Percentiles rank a stretch among this genome's conserved stretches.
phyloP scores from a whole-genome alignment of 805 yeast species.

The Sugiyamaella boreocaroliniensis region DNA sequence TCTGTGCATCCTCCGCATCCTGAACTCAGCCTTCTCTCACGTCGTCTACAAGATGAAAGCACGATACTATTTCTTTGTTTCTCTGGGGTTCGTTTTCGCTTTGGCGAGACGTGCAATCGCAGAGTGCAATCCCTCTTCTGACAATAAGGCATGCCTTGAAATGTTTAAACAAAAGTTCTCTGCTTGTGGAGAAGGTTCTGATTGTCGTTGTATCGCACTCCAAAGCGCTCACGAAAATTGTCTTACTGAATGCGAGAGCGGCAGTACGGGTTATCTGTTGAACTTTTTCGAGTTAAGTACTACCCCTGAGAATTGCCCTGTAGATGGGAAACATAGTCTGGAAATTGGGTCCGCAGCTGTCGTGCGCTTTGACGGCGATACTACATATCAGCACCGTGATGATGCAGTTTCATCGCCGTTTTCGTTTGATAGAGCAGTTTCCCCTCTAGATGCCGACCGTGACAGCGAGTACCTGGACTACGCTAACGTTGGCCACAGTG shows the following conservation, averaged over 20 bases:
- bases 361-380: conserved; percentile 17
- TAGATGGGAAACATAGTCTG: no score
- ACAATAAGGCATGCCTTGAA: not conserved
- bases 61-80: no score
- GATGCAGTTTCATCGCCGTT: conserved; percentile 2
- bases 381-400: conserved; percentile 17
- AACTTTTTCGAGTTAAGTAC: not conserved
- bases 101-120: not conserved
- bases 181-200: not conserved
- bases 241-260: not conserved
- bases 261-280: not conserved
- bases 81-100: not conserved
- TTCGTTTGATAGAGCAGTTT: not conserved
- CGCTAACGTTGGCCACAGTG: conserved; percentile 1
- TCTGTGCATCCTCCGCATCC: no score
- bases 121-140: not conserved
- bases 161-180: not conserved
- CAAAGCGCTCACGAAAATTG: not conserved
- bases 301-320: not conserved
- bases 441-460: not conserved
- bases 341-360: conserved; percentile 1
- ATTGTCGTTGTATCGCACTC: not conserved
- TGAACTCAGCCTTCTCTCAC: no score
- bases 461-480: not conserved
- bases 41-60: no score